Evolutionary conservation across 2,329 filamentous ascomycete species (phyloP).

Genomic region (Canariomyces notabilis): DNA sequence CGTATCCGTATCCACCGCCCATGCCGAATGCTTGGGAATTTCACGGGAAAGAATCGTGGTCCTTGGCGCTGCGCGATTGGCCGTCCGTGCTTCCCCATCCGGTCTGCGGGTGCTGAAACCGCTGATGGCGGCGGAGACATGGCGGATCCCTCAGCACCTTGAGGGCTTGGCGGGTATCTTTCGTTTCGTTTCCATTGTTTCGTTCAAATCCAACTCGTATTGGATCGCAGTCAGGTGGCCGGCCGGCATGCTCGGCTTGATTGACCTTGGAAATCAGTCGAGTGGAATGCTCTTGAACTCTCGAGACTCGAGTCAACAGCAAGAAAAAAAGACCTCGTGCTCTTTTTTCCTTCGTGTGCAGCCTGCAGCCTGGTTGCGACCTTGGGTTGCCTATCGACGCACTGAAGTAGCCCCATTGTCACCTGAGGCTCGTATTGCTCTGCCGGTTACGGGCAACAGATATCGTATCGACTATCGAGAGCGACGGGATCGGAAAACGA

Average conservation of each 20-base stretch:
- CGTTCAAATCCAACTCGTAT: no score
- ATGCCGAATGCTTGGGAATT: constrained; percentile 8
- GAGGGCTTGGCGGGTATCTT: constrained; percentile 3
- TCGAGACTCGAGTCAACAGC: no score
- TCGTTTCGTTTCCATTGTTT: no score
- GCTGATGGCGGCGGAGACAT: constrained; percentile 2
- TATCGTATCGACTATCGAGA: background rate
- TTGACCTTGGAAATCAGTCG: no score
- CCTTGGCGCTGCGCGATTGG: background rate
- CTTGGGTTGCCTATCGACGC: background rate
- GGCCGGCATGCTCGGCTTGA: no score
- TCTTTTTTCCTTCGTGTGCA: no score
- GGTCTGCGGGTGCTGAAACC: constrained; percentile 6
- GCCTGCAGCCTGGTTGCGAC: background rate
- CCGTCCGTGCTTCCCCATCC: background rate
- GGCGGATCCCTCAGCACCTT: background rate
- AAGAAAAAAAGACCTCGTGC: no score
- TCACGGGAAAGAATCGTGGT: no score
- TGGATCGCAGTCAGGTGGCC: no score
- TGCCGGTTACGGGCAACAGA: background rate
- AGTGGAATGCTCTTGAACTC: no score
- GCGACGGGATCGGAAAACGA: background rate
- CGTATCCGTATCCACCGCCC: constrained; percentile 6
- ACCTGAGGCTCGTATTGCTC: background rate
- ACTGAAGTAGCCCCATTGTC: background rate